Base-by-base conservation (phyloP, 257 asterid genomes). In the Perilla frutescens region DNA sequence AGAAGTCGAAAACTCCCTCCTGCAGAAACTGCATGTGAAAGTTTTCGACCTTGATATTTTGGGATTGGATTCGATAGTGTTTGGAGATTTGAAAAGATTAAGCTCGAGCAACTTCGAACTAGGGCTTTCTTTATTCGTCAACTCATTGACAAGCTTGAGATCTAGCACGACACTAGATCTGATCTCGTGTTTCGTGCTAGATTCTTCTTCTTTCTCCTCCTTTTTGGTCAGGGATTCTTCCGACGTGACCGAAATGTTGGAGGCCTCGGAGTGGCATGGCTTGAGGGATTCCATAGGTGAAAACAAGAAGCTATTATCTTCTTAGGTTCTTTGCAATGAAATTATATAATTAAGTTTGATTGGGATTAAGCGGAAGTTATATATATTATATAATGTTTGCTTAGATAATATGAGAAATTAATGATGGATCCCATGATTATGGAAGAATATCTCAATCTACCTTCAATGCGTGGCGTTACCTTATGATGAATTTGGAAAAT, bases 1-100 rank as follows among this genome's bases (percentile, higher is more conserved):
- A 0, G 90, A 85, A n/a, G 93, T 88, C 34, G 91, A 84, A 76
- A 90, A 90, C 57, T 81, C 86, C 68, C 90, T 76, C 78, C 80
- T 79, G 56, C 96, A 90, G 29, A 79, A 87, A 60, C n/a, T 80
- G 65, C 96, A 90, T 0, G 86, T 64, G 80, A 88, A 87, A 7
- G 79, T 79, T 43, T 68, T 88, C 3, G 79, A 26, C 20, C 83
- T 80, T 2, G 71, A 44, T 12, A 6, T 3, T 41, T 34, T 80
- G 11, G 32, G 77, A 8, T 50, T 41, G 2, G 70, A 81, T 44
- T 72, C 85, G 6, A 65, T 66, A 0, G 65, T 60, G 0, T 68
- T 75, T 0, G 79, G 47, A 13, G 81, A 29, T 65, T 55, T 74
- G 66, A 84, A 78, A 13, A 85, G 83, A 32, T 82, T 82, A 69